Evolutionary conservation across 2,329 filamentous ascomycete species (phyloP).

Genomic region (Hypoxylon rubiginosum): DNA sequence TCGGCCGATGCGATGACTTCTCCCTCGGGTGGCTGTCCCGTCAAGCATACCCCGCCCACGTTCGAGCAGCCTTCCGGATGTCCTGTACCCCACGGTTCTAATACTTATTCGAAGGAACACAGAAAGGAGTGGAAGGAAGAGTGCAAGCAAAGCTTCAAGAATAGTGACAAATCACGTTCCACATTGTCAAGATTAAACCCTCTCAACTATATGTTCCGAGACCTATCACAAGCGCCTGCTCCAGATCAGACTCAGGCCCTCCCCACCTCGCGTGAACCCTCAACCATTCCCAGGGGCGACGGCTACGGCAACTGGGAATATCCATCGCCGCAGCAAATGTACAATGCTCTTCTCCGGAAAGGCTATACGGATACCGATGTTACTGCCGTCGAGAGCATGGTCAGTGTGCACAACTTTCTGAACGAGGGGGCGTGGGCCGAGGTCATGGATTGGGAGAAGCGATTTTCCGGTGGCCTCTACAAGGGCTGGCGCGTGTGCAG

Average conservation of each 20-base stretch:
- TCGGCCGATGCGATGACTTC: conserved; percentile 62
- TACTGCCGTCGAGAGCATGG: conserved; percentile 96
- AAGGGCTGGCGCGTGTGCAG: conserved; percentile 81
- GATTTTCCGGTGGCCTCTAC: conserved; percentile 81
- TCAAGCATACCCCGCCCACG: conserved; percentile 45
- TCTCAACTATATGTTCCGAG: conserved; percentile 95
- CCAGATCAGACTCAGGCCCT: conserved; percentile 79
- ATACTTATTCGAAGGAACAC: conserved; percentile 44
- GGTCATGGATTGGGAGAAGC: conserved; percentile 92
- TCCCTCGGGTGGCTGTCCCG: conserved; percentile 51
- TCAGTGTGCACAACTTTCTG: conserved; percentile 96
- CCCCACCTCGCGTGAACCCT: conserved; percentile 84
- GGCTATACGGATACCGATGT: conserved; percentile 95
- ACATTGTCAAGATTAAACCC: conserved; percentile 71
- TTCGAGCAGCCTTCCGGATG: conserved; percentile 56
- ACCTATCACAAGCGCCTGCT: conserved; percentile 84
- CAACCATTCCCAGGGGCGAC: conserved; percentile 90
- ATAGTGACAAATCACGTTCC: conserved; percentile 56
- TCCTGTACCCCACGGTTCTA: conserved; percentile 61
- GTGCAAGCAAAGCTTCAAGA: neutral
- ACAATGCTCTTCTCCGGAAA: conserved; percentile 96
- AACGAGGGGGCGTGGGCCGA: conserved; percentile 98
- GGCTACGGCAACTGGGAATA: conserved; percentile 93
- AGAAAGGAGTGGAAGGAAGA: conserved; percentile 15
- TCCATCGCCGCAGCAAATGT: conserved; percentile 99